Evolutionary conservation across 2,329 filamentous ascomycete species (phyloP).

Genomic region (Fonsecaea pedrosoi): DNA sequence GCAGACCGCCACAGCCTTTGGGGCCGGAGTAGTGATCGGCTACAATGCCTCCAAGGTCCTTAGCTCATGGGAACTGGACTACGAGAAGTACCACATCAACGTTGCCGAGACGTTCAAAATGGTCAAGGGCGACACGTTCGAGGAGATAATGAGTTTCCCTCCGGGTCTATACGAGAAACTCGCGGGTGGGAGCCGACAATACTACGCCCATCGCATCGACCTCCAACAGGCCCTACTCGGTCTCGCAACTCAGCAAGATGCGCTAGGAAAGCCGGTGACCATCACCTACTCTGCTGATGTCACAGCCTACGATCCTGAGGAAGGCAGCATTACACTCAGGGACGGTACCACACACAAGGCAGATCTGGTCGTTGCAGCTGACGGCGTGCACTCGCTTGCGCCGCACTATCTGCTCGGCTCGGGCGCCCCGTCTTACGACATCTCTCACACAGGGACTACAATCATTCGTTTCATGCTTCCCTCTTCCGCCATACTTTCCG

Average conservation of each 20-base stretch:
- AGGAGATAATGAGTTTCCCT: not conserved
- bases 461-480: not conserved
- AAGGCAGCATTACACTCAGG: not conserved
- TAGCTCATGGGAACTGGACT: not conserved
- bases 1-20: not conserved
- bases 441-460: conserved; percentile 2
- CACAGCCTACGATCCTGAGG: not conserved
- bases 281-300: not conserved
- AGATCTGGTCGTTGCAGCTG: conserved; percentile 1
- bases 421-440: not conserved
- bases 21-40: not conserved
- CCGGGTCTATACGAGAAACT: not conserved
- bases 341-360: not conserved
- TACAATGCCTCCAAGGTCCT: not conserved
- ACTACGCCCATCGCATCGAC: conserved; percentile 6
- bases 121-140: conserved; percentile 1
- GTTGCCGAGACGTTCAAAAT: conserved; percentile 2
- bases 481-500: not conserved
- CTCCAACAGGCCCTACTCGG: not conserved
- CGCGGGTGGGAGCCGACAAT: not conserved
- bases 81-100: not conserved
- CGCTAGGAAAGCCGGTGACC: not conserved
- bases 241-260: not conserved
- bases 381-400: conserved; percentile 6
- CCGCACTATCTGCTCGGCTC: not conserved